Evolutionary conservation across 805 yeast genomes (phyloP), one percentile per base, ranked within the genome.

Genomic region (Schwanniomyces occidentalis): DNA sequence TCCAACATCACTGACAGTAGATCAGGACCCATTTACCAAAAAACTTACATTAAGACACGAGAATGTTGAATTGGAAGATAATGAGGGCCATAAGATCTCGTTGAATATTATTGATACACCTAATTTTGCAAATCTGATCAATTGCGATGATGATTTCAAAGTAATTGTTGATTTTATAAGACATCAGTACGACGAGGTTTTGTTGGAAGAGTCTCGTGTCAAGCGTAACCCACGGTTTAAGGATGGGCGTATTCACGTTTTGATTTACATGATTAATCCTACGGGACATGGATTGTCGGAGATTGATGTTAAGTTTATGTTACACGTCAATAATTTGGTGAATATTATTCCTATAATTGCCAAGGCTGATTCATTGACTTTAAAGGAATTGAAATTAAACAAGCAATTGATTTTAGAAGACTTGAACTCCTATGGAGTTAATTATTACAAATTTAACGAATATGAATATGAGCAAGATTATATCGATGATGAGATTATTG

Each of bases 181-280:
- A 54, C 88, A 83, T 51, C 93, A 85, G 56, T 85, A 80, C 58
- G 95, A 85, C 56, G 93, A 85, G 52, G 85, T 85, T 23, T 65
- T 85, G 43, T 73, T 85, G 44, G 95, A 85, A 55, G 95, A 85
- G 52, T 76, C 85, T 38, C 74, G 89, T 45, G 85, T 85, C 28
- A 82, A 85, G 65, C 76, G 95, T 70, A 85, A 85, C 49, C 95
- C 95, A 18, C 66, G 95, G 37, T 85, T 85, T 56, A 83, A 82
- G 56, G 95, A 85, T 52, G 86, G 90, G 10, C 72, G 95, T 52
- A 85, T 85, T 29, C 95, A 85, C 53, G 82, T 76, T 15, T 60
- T 69, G 48, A 48, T 69, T 30, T 69, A 69, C 51, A 48, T 69
- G 68, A 62, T 69, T 40, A 65, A 65, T 42, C 70, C 75, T 16